Evolutionary conservation across 108 stramenopile genomes (phyloP), one percentile per base, ranked within the genome.

Genomic region (Chaetoceros tenuissimus): DNA sequence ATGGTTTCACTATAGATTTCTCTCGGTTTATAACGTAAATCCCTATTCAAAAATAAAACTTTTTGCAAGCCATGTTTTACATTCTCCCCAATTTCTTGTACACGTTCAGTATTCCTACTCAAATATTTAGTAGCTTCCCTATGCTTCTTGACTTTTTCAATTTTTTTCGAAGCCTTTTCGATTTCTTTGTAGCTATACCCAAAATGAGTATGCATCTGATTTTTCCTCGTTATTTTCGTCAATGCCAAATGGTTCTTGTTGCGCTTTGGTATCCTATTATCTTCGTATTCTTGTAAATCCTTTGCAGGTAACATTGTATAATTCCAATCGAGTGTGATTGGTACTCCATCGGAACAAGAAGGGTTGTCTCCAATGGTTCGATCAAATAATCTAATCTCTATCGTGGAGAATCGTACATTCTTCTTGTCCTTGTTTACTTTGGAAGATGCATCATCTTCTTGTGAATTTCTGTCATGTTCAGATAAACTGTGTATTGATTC

Each of bases 331-430:
- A 82, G 64, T 20, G 70, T 69, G 19, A 82, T 44, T 7, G 81
- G 74, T 1, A 71, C 49, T 13, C 81, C 81, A 51, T 68, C 62
- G 13, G 64, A 53, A 53, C 77, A 78, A 3, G 62, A 60, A 17
- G 81, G 81, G 53, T 82, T 71, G 62, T 82, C 81, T 21, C 81
- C 81, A 20, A 78, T 61, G 2, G 73, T 63, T 20, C 75, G 25
- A 25, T 46, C 55, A 48, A 62, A 78, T 48, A 73, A 64, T 23
- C 81, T 63, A n/a, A 71, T 70, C 22, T 76, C 60, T 30, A 72
- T 31, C 23, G 57, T 44, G 2, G 51, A 28, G 46, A 71, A 71
- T n/a, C 48, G 59, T 24, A 67, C 59, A 21, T 18, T 8, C 52
- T 53, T 63, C 24, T n/a, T 22, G 22, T 40, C 18, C 25, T 2